Base-by-base conservation (phyloP, 2,329 filamentous ascomycete species). In the Bipolaris zeicola region DNA sequence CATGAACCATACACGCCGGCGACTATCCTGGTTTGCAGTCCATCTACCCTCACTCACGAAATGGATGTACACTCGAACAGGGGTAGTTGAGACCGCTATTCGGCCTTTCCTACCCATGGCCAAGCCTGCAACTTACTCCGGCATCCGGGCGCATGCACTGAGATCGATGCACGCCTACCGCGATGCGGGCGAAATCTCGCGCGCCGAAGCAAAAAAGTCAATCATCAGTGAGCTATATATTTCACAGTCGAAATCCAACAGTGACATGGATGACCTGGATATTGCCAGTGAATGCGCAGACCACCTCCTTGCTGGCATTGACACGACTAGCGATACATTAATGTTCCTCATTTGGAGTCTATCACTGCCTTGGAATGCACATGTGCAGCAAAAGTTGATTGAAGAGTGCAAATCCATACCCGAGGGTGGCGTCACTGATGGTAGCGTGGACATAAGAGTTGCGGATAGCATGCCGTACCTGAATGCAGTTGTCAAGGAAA, bases 201-300 rank as follows among this genome's bases (percentile, higher is more conserved):
- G 43, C 6, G 45, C 16, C 3, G 42, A 38, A 36, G 55, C 57
- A 1, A 11, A 52, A 5, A 46, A 41, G 1, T 58, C 54, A 3
- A 56, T 60, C 31, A 56, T 63, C 18, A 55, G 31, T 5, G 43
- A 55, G 11, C 43, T 63, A 3, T 58, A 50, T 41, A 53, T 50
- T 43, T 34, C 47, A 11, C n/a, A 42, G 34, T 44, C 14, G 13
- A 61, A 58, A 38, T 37, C 51, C 8, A 38, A 36, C 1, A 38
- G 39, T 10, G 61, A 66, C 3, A 63, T 82, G 3, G 69, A 74
- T 8, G 77, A 79, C 31, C 61, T 82, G 6, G 80, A 83, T 18
- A 80, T 82, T 37, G 83, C 83, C 0, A 82, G 81, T 0, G 83
- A 85, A 66, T 78, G 76, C 11, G 82, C 82, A 0, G 83, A 85